Percentiles rank a stretch among this genome's conserved stretches.
These are phyloP conservation scores for Xylaria digitata DNA, from an alignment of 2,329 filamentous ascomycete genomes.

Conservation along the genomic window DNA sequence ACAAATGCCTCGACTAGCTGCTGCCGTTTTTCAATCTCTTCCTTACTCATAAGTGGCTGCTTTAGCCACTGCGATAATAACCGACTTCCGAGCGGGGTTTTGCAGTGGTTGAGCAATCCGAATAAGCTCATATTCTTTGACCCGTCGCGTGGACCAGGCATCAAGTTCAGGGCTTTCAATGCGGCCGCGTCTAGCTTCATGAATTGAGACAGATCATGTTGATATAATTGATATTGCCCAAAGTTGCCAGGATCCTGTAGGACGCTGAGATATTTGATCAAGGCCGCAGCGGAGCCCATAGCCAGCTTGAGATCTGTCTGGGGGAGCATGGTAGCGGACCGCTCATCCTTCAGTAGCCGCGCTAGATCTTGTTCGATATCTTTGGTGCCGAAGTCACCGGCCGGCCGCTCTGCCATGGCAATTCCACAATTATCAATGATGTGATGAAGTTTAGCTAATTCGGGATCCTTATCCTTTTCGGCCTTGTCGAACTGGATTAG, in stretches of 20 bases:
- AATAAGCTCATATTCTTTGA: slow-evolving; percentile 98
- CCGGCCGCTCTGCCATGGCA: slow-evolving; percentile 83
- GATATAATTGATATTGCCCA: slow-evolving; percentile 95
- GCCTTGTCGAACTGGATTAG: slow-evolving; percentile 81
- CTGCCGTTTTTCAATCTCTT: slow-evolving; percentile 89
- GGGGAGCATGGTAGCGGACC: slow-evolving; percentile 78
- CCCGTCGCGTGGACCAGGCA: slow-evolving; percentile 94
- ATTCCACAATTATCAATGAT: slow-evolving; percentile 95
- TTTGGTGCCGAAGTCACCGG: slow-evolving; percentile 82
- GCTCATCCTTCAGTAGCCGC: slow-evolving; percentile 87
- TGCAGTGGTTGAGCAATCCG: slow-evolving; percentile 95
- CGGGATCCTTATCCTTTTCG: slow-evolving; percentile 88
- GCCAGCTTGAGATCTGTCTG: slow-evolving; percentile 94
- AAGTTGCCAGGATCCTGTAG: slow-evolving; percentile 95
- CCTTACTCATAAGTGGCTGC: slow-evolving; percentile 91
- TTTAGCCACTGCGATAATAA: slow-evolving; percentile 96
- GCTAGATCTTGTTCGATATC: slow-evolving; percentile 97
- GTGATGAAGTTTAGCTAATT: slow-evolving; percentile 84
- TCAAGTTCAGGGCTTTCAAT: slow-evolving; percentile 92
- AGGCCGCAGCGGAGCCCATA: slow-evolving; percentile 91
- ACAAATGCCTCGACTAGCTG: slow-evolving; percentile 96
- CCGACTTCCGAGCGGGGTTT: slow-evolving; percentile 91
- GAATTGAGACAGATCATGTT: slow-evolving; percentile 95
- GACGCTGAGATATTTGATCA: slow-evolving; percentile 94
- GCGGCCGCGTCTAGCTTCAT: slow-evolving; percentile 99